Evolutionary conservation across 768 basidiomycete genomes (phyloP), one percentile per base, ranked within the genome.

Genomic region (Mycena galopus): DNA sequence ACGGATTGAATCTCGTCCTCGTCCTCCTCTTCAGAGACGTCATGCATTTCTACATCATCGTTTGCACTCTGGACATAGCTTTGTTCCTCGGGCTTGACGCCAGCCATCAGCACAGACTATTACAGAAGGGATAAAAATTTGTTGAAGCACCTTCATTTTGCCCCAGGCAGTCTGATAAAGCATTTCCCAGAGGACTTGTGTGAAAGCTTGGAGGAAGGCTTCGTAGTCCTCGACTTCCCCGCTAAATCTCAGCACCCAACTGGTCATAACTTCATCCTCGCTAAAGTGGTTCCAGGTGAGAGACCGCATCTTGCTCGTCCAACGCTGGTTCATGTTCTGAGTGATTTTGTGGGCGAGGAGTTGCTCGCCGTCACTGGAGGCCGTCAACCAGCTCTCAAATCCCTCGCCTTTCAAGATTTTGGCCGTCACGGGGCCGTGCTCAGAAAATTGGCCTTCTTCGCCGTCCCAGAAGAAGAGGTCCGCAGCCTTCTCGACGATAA

Each of bases 21-120:
- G 3, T 90, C 92, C 11, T 93, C 93, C 35, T 94, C 91, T 64
- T 92, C 89, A 42, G 90, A 88, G 16, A 86, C 89, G 74, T 95
- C 93, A 58, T 80, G 87, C 97, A 98, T 98, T 78, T 94, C 96
- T 19, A 96, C 91, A 75, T 97, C 96, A 78, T 97, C 94, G 66
- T 87, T 89, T 16, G 94, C 90, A 72, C 89, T 92, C 77, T 93
- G 81, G 39, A 95, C 90, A 79, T 99, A 99, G 37, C 84, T 86
- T 82, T 93, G 93, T 71, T 99, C 98, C n/a, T 96, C 96, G 27
- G 87, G 77, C 93, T 95, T 74, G 33, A 37, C 19, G 65, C 60
- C 37, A 51, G 65, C 60, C 37, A 51, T 65, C 35, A 56, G 51
- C 42, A 33, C 58, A 65, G 16, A 58, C 29, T 63, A 69, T 33